Evolutionary conservation across 345 rosid genomes (phyloP).

Genomic region (Pistacia atlantica): DNA sequence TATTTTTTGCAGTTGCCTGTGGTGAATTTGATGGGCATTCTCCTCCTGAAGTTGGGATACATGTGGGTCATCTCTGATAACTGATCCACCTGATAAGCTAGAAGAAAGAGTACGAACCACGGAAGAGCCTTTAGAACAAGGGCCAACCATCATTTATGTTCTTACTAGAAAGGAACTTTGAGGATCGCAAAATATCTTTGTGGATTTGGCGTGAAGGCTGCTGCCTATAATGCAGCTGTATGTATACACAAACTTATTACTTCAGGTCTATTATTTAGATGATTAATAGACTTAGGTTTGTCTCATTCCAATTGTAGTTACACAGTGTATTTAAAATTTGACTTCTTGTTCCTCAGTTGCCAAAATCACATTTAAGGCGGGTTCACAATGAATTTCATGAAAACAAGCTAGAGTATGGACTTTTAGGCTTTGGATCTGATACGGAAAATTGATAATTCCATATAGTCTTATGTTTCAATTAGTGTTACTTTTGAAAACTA

Average conservation of each 20-base stretch:
- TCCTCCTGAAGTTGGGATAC: conserved; percentile 33
- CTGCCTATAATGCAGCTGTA: conserved; percentile 92
- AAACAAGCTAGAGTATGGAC: conserved; percentile 55
- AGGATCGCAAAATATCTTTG: conserved; percentile 66
- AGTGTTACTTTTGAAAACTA: background rate
- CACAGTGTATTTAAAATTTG: conserved; percentile 8
- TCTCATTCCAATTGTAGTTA: conserved; percentile 1
- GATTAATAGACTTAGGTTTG: background rate
- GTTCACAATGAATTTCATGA: conserved; percentile 85
- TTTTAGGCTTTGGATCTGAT: conserved; percentile 12
- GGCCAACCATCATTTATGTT: conserved; percentile 84
- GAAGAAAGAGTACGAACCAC: conserved; percentile 38
- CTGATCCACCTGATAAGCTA: conserved; percentile 33
- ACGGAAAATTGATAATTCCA: background rate
- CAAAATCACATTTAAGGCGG: conserved; percentile 68
- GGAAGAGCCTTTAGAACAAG: conserved; percentile 53
- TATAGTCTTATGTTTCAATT: background rate
- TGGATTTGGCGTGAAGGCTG: conserved; percentile 74
- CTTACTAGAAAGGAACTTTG: conserved; percentile 86
- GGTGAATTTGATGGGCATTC: conserved; percentile 65
- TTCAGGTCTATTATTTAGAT: background rate
- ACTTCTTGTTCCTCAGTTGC: conserved; percentile 52
- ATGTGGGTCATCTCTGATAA: conserved; percentile 25
- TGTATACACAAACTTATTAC: conserved; percentile 11
- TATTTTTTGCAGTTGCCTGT: conserved; percentile 56